phyloP scores from a whole-genome alignment of 208 protist genomes.

The Leishmania braziliensis region DNA sequence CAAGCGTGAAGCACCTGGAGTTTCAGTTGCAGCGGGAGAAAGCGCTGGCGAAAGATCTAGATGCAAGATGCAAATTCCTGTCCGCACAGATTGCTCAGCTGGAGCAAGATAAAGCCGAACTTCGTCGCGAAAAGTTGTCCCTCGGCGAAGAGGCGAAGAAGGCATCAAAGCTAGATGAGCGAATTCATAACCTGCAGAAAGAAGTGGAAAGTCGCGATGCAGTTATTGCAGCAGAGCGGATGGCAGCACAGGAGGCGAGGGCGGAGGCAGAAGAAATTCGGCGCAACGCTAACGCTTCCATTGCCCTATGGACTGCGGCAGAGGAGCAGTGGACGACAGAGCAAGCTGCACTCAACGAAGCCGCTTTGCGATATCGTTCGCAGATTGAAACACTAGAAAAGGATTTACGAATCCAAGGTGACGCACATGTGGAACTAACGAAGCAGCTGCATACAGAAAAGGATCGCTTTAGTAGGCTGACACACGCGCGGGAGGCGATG shows the following conservation, averaged over 20 bases:
- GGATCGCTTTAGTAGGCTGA: constrained; percentile 36
- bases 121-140: constrained; percentile 69
- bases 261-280: constrained; percentile 72
- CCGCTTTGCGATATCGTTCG: constrained; percentile 28
- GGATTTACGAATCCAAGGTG: constrained; percentile 15
- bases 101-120: constrained; percentile 83
- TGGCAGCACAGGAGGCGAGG: constrained; percentile 35
- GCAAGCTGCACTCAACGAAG: constrained; percentile 54
- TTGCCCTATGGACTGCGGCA: constrained; percentile 73
- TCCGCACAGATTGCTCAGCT: constrained; percentile 72
- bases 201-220: constrained; percentile 65
- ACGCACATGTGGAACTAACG: constrained; percentile 23
- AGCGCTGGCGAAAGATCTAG: constrained; percentile 57
- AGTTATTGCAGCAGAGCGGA: constrained; percentile 45
- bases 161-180: constrained; percentile 64
- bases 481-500: constrained; percentile 19
- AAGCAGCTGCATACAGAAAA: constrained; percentile 41
- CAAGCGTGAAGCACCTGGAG: constrained; percentile 77
- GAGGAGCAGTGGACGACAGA: constrained; percentile 79
- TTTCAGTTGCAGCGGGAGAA: constrained; percentile 84
- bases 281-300: constrained; percentile 64
- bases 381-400: constrained; percentile 15
- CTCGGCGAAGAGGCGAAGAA: constrained; percentile 70
- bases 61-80: constrained; percentile 66
- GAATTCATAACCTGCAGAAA: constrained; percentile 61